Evolutionary conservation across 2,329 filamentous ascomycete species (phyloP).

Genomic region (Trichophyton benhamiae): DNA sequence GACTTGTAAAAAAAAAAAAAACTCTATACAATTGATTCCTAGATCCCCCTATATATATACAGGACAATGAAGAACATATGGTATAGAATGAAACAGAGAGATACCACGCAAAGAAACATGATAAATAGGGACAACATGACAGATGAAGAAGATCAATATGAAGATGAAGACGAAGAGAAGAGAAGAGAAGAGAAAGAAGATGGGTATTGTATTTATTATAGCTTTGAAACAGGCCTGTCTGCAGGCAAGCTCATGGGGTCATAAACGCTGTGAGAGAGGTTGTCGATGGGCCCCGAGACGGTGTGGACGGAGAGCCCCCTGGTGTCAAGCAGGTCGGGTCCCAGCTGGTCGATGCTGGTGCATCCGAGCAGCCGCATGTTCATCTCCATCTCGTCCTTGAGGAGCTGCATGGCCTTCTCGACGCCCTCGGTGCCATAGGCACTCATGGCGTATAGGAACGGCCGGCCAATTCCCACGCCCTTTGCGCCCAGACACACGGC

Average conservation of each 20-base stretch:
- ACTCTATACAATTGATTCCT: background rate
- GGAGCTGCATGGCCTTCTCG: slow-evolving; percentile 78
- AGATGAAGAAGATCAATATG: background rate
- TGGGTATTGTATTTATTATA: slow-evolving; percentile 17
- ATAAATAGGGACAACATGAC: too few relatives aligned
- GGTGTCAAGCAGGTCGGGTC: slow-evolving; percentile 67
- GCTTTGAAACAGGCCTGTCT: slow-evolving; percentile 38
- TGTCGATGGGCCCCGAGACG: slow-evolving; percentile 49
- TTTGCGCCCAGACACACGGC: slow-evolving; percentile 82
- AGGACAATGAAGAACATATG: background rate
- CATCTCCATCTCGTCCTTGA: slow-evolving; percentile 98
- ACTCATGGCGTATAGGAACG: slow-evolving; percentile 93
- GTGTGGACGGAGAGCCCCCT: slow-evolving; percentile 49
- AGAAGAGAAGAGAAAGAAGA: background rate
- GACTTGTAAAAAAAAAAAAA: background rate
- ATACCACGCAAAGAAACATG: background rate
- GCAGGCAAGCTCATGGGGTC: slow-evolving; percentile 40
- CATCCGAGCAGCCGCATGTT: slow-evolving; percentile 91
- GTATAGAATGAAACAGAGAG: too few relatives aligned
- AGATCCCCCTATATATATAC: background rate
- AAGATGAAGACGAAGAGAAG: background rate
- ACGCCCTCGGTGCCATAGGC: slow-evolving; percentile 80
- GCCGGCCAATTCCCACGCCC: slow-evolving; percentile 85
- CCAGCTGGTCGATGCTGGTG: slow-evolving; percentile 60
- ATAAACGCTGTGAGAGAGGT: slow-evolving; percentile 45